A percentile compares a stretch with the other conserved stretches of the same genome.
phyloP scores from a whole-genome alignment of 768 basidiomycete genomes.

The Infundibulicybe gibba region DNA sequence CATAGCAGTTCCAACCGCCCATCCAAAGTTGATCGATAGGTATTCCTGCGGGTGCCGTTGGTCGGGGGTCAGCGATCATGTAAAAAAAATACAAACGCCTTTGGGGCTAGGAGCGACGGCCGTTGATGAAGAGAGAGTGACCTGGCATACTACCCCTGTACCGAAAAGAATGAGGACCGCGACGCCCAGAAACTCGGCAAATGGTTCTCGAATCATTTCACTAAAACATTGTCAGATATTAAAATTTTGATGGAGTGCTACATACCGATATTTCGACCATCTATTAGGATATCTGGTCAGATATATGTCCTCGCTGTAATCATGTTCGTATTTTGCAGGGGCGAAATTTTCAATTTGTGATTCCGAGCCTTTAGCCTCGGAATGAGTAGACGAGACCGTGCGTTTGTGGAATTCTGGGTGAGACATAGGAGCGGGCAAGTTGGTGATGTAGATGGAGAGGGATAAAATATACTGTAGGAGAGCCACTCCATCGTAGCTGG shows the following conservation, averaged over 20 bases:
- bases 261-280: conserved; percentile 56
- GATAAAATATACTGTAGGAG: too few relatives aligned
- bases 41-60: conserved; percentile 30
- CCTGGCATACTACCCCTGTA: conserved; percentile 39
- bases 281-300: conserved; percentile 40
- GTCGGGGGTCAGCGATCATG: too few relatives aligned
- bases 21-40: conserved; percentile 48
- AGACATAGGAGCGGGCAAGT: too few relatives aligned
- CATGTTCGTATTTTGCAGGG: too few relatives aligned
- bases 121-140: conserved; percentile 29
- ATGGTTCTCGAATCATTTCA: conserved; percentile 29
- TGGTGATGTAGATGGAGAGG: too few relatives aligned
- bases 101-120: conserved; percentile 42
- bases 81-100: conserved; percentile 47
- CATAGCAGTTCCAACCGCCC: conserved; percentile 57
- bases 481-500: too few relatives aligned
- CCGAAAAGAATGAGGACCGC: conserved; percentile 44
- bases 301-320: conserved; percentile 30
- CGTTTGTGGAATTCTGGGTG: too few relatives aligned
- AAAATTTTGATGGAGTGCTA: too few relatives aligned
- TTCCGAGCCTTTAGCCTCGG: too few relatives aligned
- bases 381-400: too few relatives aligned
- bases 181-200: conserved; percentile 41
- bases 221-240: too few relatives aligned
- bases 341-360: too few relatives aligned